Base-by-base conservation (phyloP, 257 asterid genomes). In the Henckelia pumila region DNA sequence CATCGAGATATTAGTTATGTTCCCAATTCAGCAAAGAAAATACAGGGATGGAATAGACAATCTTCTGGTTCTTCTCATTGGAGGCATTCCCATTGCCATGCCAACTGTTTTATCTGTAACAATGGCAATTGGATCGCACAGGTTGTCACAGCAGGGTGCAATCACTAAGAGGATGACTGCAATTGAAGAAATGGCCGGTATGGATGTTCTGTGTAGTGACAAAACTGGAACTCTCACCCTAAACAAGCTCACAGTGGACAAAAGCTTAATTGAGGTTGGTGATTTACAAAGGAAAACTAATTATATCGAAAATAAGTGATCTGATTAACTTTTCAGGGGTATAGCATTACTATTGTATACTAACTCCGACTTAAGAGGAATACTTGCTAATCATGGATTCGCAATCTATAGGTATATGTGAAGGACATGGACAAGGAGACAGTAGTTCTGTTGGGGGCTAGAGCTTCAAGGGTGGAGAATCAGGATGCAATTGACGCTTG, bases 161-260 rank as follows among this genome's bases (percentile, higher is more conserved):
- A 90, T 90, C 72, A 90, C 97, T 2, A 90, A 90, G 76, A 81
- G 97, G 79, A 90, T 90, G 97, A 90, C 97, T 1, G 95, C 97
- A 20, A 90, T 90, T 21, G 97, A 90, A 69, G 95, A 88, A 83
- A 81, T 89, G 97, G 95, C 97, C 0, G 97, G 95, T 6, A 90
- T 90, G 97, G 97, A 88, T 78, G 97, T 90, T 30, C 79, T 90
- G 22, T 90, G 97, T 76, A 90, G 97, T 70, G 97, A 90, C 73
- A 90, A 90, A 71, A 90, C 97, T 0, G 97, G 97, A 0, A 90
- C 97, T 4, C 85, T 90, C 62, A 90, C 97, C 19, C 77, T 90
- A 5, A 90, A 90, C 78, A 83, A 90, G 80, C 89, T 90, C 69
- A 86, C 85, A 1, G 95, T 90, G 8, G 97, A 90, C 75, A 78